Evolutionary conservation across 345 rosid species (phyloP).

Genomic region (Lenwebbia sp.): DNA sequence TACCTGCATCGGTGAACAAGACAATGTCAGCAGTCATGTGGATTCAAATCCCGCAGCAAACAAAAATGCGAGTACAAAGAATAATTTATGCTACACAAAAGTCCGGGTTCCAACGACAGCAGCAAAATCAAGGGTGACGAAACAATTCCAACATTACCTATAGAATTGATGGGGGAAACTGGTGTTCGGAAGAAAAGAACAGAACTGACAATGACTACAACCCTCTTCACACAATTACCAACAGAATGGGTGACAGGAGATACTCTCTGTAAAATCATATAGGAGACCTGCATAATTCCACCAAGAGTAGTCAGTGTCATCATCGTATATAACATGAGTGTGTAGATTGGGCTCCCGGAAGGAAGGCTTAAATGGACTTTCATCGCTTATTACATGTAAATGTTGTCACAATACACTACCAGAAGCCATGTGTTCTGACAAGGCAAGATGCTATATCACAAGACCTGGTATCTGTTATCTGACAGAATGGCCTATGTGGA

Average conservation of each 20-base stretch:
- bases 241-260: constrained; percentile 98
- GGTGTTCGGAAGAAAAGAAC: constrained; percentile 84
- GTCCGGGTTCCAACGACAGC: background rate
- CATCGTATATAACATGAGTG: background rate
- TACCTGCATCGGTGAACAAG: constrained; percentile 39
- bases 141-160: constrained; percentile 34
- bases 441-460: background rate
- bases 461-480: background rate
- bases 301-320: background rate
- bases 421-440: background rate
- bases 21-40: background rate
- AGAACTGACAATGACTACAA: constrained; percentile 99
- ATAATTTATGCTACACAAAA: background rate
- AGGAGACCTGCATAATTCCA: constrained; percentile 65
- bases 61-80: background rate
- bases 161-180: constrained; percentile 66
- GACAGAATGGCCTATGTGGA: background rate
- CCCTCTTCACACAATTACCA: constrained; percentile 99
- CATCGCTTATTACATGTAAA: background rate
- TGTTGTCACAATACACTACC: background rate
- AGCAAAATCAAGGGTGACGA: background rate
- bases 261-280: constrained; percentile 91
- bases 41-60: background rate
- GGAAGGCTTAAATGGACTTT: background rate
- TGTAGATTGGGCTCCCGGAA: background rate